Evolutionary conservation across 1,284 basidiomycete species (phyloP).

Genomic region (Phlebopus sp.): DNA sequence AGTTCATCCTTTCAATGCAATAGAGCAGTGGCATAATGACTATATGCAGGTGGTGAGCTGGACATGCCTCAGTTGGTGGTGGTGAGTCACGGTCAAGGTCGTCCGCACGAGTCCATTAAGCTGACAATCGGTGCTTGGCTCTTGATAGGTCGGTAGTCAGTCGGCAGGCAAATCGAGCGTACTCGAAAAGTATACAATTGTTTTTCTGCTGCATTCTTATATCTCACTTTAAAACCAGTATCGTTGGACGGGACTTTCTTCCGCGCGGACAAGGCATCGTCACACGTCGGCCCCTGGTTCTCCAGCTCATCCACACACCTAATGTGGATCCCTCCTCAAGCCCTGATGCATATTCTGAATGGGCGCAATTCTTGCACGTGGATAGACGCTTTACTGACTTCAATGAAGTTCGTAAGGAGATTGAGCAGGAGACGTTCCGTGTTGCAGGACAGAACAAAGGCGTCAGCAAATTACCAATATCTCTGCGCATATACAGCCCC

Average conservation of each 20-base stretch:
- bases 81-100: conserved; percentile 42
- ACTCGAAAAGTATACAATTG: conserved; percentile 68
- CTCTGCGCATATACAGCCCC: conserved; percentile 92
- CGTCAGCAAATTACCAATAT: conserved; percentile 93
- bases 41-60: conserved; percentile 68
- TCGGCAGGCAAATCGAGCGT: conserved; percentile 86
- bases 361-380: conserved; percentile 95
- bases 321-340: conserved; percentile 45
- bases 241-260: conserved; percentile 94
- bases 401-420: conserved; percentile 90
- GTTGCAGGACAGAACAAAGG: conserved; percentile 99
- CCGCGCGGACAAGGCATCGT: conserved; percentile 94
- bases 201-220: conserved; percentile 8
- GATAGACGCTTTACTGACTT: conserved; percentile 97
- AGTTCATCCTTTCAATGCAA: conserved; percentile 4
- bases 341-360: conserved; percentile 65
- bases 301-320: conserved; percentile 92
- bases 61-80: conserved; percentile 85
- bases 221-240: conserved; percentile 44
- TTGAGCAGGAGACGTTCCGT: conserved; percentile 96
- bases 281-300: conserved; percentile 90
- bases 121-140: conserved; percentile 3
- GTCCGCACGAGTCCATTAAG: background rate
- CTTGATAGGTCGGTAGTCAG: conserved; percentile 74
- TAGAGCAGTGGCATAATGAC: conserved; percentile 15